Evolutionary conservation across 257 asterid genomes (phyloP), one percentile per base, ranked within the genome.

Genomic region (Solanum chmielewskii): DNA sequence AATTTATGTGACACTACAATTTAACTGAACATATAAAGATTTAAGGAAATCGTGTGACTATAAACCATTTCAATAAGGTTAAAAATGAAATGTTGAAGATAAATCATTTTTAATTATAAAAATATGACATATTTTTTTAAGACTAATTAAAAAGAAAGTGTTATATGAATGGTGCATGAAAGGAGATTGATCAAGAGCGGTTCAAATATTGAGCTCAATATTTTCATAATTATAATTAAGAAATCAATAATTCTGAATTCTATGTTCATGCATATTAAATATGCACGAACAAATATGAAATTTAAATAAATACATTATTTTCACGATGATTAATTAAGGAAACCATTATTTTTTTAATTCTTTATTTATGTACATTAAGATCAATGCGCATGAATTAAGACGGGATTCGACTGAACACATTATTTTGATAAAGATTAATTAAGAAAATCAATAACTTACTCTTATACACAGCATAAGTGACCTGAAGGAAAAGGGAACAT

Each of bases 401-500:
- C 5, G n/a, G 0, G 11, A 56, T 56, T 56, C 64, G 7, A 20
- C 64, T 56, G 64, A 56, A 56, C 9, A 21, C 2, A 20, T 5
- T 37, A 10, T 74, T 37, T 74, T 37, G 3, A 10, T 0, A 18
- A 35, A 33, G 3, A 71, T 33, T 18, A 73, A 35, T 2, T 73
- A 10, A 73, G 5, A 21, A 37, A 42, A 73, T 5, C 62, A 71
- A 20, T 3, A 71, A 20, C 29, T 74, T 25, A 74, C 49, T 10
- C 39, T 74, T 52, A 7, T 76, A 7, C 75, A 11, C 87, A 89
- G 92, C 93, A 33, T 86, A 83, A 71, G 90, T 25, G 71, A 87
- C 90, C 27, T 83, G 92, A 71, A 91, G 47, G 85, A 90, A 84
- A 44, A 93, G 92, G 66, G 91, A 87, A 68, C 86, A 89, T 21